phyloP scores from a whole-genome alignment of 305 asterid species.

The Rubia balearica region DNA sequence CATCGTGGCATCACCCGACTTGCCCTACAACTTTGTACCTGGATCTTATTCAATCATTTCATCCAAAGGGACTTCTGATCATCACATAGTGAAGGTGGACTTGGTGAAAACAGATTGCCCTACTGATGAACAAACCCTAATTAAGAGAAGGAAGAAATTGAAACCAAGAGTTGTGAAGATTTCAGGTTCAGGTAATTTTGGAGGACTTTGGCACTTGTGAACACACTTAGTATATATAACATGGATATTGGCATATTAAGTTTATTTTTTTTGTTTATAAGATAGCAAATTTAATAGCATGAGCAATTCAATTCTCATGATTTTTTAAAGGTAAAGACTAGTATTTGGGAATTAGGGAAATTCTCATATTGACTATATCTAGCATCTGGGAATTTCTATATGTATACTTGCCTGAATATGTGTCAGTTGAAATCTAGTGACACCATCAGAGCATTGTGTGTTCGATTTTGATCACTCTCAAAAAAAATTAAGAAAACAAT shows the following conservation, averaged over 20 bases:
- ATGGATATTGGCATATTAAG: not conserved
- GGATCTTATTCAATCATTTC: slow-evolving; percentile 87
- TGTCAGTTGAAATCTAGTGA: too few relatives aligned
- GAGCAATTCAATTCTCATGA: not conserved
- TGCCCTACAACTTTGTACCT: slow-evolving; percentile 60
- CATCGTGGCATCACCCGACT: slow-evolving; percentile 49
- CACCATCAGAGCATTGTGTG: too few relatives aligned
- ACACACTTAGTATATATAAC: not conserved
- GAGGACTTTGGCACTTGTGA: slow-evolving; percentile 21
- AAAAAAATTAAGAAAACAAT: too few relatives aligned
- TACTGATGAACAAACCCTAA: slow-evolving; percentile 18
- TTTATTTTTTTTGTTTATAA: too few relatives aligned
- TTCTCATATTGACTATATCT: too few relatives aligned
- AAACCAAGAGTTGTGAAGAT: slow-evolving; percentile 31
- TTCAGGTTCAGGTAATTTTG: slow-evolving; percentile 39
- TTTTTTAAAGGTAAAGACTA: too few relatives aligned
- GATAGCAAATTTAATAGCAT: not conserved
- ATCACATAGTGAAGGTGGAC: slow-evolving; percentile 84
- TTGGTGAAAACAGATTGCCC: slow-evolving; percentile 34
- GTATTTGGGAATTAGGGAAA: not conserved
- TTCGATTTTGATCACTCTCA: too few relatives aligned
- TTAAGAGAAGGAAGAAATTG: slow-evolving; percentile 27
- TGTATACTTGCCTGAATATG: too few relatives aligned
- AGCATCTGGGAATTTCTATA: too few relatives aligned
- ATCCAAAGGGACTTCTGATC: slow-evolving; percentile 92